Base-by-base conservation (phyloP, 73 alveolate species). In the Symbiodinium natans region DNA sequence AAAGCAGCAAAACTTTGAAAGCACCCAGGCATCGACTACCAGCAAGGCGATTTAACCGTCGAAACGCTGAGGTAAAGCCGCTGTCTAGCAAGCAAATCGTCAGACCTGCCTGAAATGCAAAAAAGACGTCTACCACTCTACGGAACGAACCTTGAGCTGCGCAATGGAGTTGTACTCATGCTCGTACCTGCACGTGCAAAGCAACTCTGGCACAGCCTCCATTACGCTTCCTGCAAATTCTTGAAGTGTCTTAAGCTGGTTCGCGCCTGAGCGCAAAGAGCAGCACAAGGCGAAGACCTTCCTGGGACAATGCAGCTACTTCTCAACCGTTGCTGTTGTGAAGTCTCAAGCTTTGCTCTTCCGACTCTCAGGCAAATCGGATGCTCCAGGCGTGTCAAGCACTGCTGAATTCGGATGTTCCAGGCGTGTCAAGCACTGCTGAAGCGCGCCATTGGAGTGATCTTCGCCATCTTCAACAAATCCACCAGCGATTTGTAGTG, bases 261-360 rank as follows among this genome's bases (percentile, higher is more conserved):
- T 68, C 6, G 59, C 59, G 13, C 98, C 99, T 99, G 43, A 99
- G 98, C 11, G 99, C 99, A 82, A 94, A 99, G 40, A 99, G 99
- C 42, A 99, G 99, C 11, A 99, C 99, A 36, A 99, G 99, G 93
- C 99, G 99, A 11, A 99, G 99, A 48, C 99, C 99, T 92, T 99
- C 99, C 98, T 99, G 93, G 31, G 75, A 52, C 68, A 52, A n/a
- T n/a, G n/a, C n/a, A n/a, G n/a, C n/a, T n/a, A n/a, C n/a, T n/a
- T n/a, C n/a, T n/a, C n/a, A n/a, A n/a, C n/a, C n/a, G n/a, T n/a
- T n/a, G n/a, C n/a, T n/a, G n/a, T n/a, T n/a, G n/a, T n/a, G 68
- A 52, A 5, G 0, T 17, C 68, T 52, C 68, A 52, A 52, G 68
- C 0, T 1, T 0, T 27, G 1, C 9, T 13, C 9, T 0, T 46